Evolutionary conservation across 768 basidiomycete species (phyloP), one percentile per base, ranked within the genome.

Genomic region (Hemileccinum impolitum): DNA sequence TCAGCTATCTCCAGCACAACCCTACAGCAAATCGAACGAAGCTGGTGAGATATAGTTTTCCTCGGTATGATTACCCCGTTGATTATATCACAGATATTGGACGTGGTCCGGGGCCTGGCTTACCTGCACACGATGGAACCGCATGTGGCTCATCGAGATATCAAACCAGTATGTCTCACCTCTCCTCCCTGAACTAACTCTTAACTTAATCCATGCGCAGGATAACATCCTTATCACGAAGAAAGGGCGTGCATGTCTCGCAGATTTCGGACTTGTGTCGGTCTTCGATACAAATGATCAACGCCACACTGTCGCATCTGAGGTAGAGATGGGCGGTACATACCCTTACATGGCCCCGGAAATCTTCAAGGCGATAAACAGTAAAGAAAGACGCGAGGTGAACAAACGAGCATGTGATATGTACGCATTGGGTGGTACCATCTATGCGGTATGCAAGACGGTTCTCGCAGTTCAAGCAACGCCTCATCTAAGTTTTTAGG

Each of bases 221-320:
- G 71, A 68, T 13, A 79, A 80, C 48, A 74, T 80, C 39, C 68
- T 80, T 18, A 67, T 80, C 15, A 73, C 72, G 6, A 62, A 55
- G 5, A 52, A 64, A 12, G 68, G 68, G 13, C 62, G 64, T 21
- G 79, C 78, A 11, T 77, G 75, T 46, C 64, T 80, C 4, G 72
- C 77, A 23, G 78, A 80, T 55, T 79, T 80, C 45, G 78, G 78
- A 14, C 62, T 79, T 19, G 51, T 14, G 9, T 60, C 55, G 0
- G 35, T 48, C 19, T 63, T 61, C 19, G 60, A 62, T 44, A 39
- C 41, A 1, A 47, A 55, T 36, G 48, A 55, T 13, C 40, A 39
- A 12, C 43, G 57, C 8, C 51, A 31, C n/a, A 53, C 56, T 4
- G 43, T 51, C 12, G 32, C 54, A 11, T 45, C 51, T 18, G 15